phyloP scores from a whole-genome alignment of 1,284 basidiomycete genomes.

The Moniliophthora roreri region DNA sequence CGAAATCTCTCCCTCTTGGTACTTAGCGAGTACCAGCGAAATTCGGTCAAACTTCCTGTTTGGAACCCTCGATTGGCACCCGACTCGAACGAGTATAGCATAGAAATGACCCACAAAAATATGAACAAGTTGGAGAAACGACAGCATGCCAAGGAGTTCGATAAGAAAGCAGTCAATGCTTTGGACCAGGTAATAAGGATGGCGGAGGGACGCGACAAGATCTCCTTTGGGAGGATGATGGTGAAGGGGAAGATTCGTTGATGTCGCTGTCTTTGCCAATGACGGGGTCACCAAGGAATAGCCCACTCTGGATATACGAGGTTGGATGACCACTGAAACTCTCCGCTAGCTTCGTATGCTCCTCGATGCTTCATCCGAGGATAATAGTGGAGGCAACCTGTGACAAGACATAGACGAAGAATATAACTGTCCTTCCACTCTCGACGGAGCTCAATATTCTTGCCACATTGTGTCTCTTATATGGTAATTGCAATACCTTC shows the following conservation, averaged over 20 bases:
- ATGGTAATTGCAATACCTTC: too few relatives aligned
- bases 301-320: too few relatives aligned
- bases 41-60: conserved; percentile 21
- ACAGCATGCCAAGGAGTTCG: conserved; percentile 22
- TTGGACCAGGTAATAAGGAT: conserved; percentile 48
- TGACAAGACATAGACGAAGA: too few relatives aligned
- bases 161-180: conserved; percentile 33
- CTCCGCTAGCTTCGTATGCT: too few relatives aligned
- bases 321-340: too few relatives aligned
- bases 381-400: too few relatives aligned
- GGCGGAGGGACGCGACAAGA: conserved; percentile 46
- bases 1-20: conserved; percentile 48
- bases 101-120: conserved; percentile 18
- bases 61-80: conserved; percentile 48
- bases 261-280: too few relatives aligned
- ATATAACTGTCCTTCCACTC: too few relatives aligned
- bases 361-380: too few relatives aligned
- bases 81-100: conserved; percentile 23
- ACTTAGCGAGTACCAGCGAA: conserved; percentile 28
- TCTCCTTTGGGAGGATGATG: conserved; percentile 40
- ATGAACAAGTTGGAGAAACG: conserved; percentile 14
- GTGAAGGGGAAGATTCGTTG: conserved; percentile 14
- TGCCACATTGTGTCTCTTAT: too few relatives aligned
- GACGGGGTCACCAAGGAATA: too few relatives aligned
- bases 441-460: too few relatives aligned